Percentiles rank a stretch among this genome's conserved stretches.
Conservation (phyloP, 2,329 filamentous ascomycete genomes). For the Davidsoniella virescens region DNA sequence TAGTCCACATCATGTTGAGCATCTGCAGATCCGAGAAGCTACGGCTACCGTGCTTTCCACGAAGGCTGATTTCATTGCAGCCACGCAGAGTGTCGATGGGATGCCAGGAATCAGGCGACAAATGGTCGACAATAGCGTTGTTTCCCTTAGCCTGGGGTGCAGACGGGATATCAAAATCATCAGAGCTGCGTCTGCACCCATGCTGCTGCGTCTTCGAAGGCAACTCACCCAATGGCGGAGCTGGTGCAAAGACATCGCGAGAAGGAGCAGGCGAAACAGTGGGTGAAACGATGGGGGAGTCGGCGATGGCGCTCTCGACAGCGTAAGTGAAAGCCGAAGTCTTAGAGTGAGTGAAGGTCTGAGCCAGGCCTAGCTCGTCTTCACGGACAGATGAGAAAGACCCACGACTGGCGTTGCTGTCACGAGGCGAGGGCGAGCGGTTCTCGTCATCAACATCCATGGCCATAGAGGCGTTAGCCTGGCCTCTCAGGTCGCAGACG, state of each 20-base stretch:
- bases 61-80: constrained; percentile 46
- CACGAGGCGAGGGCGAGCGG: constrained; percentile 4
- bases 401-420: constrained; percentile 22
- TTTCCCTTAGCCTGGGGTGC: neutral
- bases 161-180: neutral
- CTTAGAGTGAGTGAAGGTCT: constrained; percentile 48
- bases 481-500: neutral
- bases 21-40: constrained; percentile 44
- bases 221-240: constrained; percentile 19
- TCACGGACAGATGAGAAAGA: constrained; percentile 49
- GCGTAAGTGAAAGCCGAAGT: constrained; percentile 39
- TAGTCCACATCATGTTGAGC: constrained; percentile 38
- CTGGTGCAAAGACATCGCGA: constrained; percentile 34
- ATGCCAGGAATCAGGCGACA: constrained; percentile 41
- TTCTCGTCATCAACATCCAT: neutral
- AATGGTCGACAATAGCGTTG: constrained; percentile 23
- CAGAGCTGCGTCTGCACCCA: neutral
- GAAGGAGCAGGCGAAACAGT: constrained; percentile 28
- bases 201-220: neutral
- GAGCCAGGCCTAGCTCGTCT: constrained; percentile 40
- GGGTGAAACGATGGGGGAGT: constrained; percentile 34
- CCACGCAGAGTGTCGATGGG: constrained; percentile 42
- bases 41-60: constrained; percentile 41
- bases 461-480: neutral
- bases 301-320: constrained; percentile 34